Evolutionary conservation across 2,329 filamentous ascomycete species (phyloP).

Genomic region (Colletotrichum endophyticum): DNA sequence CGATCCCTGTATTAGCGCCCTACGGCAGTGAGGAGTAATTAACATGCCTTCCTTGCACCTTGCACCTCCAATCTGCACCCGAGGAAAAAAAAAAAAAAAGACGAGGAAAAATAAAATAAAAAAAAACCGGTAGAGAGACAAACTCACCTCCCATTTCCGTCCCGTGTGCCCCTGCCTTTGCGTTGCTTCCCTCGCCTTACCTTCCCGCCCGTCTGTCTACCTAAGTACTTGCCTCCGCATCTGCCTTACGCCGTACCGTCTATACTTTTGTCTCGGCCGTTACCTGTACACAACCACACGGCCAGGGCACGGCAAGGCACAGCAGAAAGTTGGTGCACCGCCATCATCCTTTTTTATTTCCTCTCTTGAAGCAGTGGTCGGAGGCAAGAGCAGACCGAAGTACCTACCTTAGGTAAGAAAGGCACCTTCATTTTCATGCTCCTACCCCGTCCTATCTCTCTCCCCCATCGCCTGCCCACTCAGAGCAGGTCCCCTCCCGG

Average conservation of each 20-base stretch:
- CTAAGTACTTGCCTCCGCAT: neutral
- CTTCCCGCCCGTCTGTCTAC: neutral
- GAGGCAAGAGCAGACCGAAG: neutral
- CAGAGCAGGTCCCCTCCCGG: neutral
- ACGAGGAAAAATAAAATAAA: neutral
- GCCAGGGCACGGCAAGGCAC: neutral
- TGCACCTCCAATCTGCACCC: neutral
- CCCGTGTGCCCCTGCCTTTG: neutral
- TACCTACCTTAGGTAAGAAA: neutral
- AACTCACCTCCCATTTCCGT: neutral
- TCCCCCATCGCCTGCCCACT: neutral
- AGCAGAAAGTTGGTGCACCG: neutral
- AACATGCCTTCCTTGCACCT: neutral
- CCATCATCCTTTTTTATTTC: neutral
- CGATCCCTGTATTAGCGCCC: constrained; percentile 14
- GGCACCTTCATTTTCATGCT: neutral
- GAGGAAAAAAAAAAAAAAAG: neutral
- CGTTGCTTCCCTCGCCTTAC: constrained; percentile 8
- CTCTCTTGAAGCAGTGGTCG: neutral
- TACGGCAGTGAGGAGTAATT: constrained; percentile 13
- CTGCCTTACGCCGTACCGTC: neutral
- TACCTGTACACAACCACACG: neutral
- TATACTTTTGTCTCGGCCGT: neutral
- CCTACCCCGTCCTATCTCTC: neutral
- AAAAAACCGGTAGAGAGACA: neutral